phyloP scores from a whole-genome alignment of 345 rosid genomes.

The Eucalyptus urophylla region DNA sequence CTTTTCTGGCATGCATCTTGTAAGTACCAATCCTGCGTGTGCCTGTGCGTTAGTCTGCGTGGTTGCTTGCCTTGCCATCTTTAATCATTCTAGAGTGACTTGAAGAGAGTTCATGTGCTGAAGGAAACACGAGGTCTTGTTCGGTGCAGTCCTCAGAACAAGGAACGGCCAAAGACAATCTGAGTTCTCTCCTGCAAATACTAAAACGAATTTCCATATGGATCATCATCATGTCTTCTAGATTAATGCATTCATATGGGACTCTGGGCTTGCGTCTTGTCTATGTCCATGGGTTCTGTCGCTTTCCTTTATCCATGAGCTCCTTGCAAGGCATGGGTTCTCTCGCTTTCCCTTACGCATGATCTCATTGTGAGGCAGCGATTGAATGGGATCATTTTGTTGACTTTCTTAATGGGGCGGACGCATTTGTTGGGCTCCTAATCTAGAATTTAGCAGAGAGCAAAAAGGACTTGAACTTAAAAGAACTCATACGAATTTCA shows the following conservation, averaged over 20 bases:
- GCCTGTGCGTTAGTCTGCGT: background rate
- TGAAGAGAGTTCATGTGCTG: background rate
- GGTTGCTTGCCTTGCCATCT: background rate
- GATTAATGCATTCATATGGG: background rate
- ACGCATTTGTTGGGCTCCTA: background rate
- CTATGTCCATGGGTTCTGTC: background rate
- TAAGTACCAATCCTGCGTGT: background rate
- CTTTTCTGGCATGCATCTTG: background rate
- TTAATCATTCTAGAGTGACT: background rate
- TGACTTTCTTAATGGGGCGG: background rate
- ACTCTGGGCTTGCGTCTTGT: background rate
- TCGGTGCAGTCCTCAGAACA: background rate
- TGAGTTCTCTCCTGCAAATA: background rate
- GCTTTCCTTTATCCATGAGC: background rate
- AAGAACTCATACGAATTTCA: accelerated
- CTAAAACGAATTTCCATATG: background rate
- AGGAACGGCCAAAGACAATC: background rate
- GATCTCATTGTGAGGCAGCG: background rate
- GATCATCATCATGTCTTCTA: background rate
- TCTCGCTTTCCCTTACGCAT: background rate
- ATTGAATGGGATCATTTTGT: background rate
- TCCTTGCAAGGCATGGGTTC: no score
- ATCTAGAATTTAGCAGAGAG: background rate
- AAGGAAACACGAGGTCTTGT: background rate
- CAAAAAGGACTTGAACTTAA: background rate